Base-by-base conservation (phyloP, 768 basidiomycete genomes). In the Aureoboletus auriporus region DNA sequence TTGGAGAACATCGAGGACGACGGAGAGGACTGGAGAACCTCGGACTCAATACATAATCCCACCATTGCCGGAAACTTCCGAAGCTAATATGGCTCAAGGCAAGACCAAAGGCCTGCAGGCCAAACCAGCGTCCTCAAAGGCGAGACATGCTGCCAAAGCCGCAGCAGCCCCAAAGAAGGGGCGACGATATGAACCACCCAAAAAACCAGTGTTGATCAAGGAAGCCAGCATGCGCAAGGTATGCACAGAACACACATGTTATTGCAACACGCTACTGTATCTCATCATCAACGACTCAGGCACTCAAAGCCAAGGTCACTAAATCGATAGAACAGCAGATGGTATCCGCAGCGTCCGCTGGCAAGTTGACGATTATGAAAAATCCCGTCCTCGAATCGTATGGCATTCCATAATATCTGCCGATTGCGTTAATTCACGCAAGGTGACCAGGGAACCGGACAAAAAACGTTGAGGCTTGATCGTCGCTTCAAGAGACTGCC, bases 361-460 rank as follows among this genome's bases (percentile, higher is more conserved):
- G 93, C 34, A 92, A 90, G 65, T 75, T 97, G 52, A 90, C 90
- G 27, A 93, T 97, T 65, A 92, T 97, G 92, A 89, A 88, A 70
- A 79, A 84, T 52, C 67, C 70, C 12, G 73, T 67, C 9, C 56
- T 56, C 11, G 61, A 65, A 37, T 27, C 53, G 67, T 69, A 55
- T 45, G 66, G 47, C 28, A 7, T 9, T 36, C 31, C 5, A n/a
- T 23, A 23, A 23, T 14, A 11, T 30, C 13, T 14, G 12, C 33
- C 5, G 46, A 43, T 46, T 37, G 30, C 20, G 6, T 42, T 28
- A 34, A 38, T 50, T 56, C 33, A 54, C 23, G 30, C 28, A 7
- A 7, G 31, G 12, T 27, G 14, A 8, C 5, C 16, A 67, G 67
- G 16, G 67, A 56, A 38, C 41, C 51, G 30, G 53, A 52, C 31